Evolutionary conservation across 768 basidiomycete genomes (phyloP).

Genomic region (Nevesoporus exiguus): DNA sequence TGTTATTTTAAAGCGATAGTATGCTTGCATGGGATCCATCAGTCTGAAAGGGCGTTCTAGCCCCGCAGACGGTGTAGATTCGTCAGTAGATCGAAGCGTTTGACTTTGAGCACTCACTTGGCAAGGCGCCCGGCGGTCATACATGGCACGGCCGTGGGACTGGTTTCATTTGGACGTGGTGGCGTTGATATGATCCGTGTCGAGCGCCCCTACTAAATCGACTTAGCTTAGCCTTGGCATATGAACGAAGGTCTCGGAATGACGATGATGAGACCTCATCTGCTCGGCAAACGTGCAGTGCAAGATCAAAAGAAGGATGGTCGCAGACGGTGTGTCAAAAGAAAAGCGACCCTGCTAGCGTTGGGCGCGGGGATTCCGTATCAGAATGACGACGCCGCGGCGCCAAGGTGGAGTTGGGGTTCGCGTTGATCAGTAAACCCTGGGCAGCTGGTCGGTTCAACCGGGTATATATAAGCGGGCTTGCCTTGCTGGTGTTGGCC

Average conservation of each 20-base stretch:
- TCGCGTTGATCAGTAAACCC: not conserved
- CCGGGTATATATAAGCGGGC: not conserved
- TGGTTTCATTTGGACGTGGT: not conserved
- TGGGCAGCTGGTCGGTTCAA: not conserved
- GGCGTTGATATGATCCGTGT: not conserved
- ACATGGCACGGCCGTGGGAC: not conserved
- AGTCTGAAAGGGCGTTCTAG: slow-evolving; percentile 6
- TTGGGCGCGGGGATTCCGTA: not conserved
- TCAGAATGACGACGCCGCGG: not conserved
- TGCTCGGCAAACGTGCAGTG: not conserved
- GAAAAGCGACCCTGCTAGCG: not conserved
- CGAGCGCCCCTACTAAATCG: not conserved
- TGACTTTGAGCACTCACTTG: slow-evolving; percentile 5
- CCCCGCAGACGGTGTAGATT: slow-evolving; percentile 7
- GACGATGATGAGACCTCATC: no score
- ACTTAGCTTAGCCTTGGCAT: not conserved
- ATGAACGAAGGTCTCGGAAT: not conserved
- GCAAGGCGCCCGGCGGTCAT: not conserved
- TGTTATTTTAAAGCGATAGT: not conserved
- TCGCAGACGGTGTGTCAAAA: not conserved
- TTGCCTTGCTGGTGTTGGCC: not conserved
- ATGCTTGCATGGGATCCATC: not conserved
- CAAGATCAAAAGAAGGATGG: not conserved
- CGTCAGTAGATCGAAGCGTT: slow-evolving; percentile 6
- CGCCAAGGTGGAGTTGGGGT: not conserved